A percentile compares a stretch with the other conserved stretches of the same genome.
Conservation (phyloP, 257 asterid genomes). For the Linderniella brevidens region DNA sequence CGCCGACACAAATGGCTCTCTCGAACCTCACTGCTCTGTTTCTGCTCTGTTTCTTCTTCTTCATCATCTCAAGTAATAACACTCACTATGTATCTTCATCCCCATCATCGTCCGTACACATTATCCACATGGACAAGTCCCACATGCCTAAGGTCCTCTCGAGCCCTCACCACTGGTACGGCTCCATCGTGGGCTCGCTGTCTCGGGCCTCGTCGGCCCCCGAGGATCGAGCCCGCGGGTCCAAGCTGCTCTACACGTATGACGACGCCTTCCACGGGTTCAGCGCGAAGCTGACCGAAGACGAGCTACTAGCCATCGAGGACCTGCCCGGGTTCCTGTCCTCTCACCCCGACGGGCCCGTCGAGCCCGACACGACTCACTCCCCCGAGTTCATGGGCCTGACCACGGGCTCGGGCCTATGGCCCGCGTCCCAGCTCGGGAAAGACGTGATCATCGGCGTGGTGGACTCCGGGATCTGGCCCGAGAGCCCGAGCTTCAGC, state of each 20-base stretch:
- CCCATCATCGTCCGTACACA: no score
- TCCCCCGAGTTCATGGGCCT: neutral
- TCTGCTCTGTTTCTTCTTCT: neutral
- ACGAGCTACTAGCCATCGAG: neutral
- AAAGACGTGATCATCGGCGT: constrained; percentile 26
- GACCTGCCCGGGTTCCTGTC: neutral
- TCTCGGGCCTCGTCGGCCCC: neutral
- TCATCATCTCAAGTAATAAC: neutral
- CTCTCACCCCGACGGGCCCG: neutral
- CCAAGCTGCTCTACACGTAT: neutral
- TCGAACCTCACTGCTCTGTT: neutral
- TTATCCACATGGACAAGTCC: constrained; percentile 1
- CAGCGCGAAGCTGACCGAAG: neutral
- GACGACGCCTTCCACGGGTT: constrained; percentile 2
- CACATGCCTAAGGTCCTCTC: neutral
- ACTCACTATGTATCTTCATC: no score
- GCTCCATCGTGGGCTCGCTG: neutral
- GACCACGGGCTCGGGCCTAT: constrained; percentile 10
- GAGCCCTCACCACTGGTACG: neutral
- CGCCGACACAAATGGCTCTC: neutral
- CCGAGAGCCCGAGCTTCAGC: constrained; percentile 25
- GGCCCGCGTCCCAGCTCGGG: constrained; percentile 24
- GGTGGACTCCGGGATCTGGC: constrained; percentile 26
- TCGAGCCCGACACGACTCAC: neutral
- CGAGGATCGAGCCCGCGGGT: no score